These are phyloP conservation scores for Spathaspora sp. DNA, from an alignment of 1,139 yeast genomes.

Conservation along the genomic window DNA sequence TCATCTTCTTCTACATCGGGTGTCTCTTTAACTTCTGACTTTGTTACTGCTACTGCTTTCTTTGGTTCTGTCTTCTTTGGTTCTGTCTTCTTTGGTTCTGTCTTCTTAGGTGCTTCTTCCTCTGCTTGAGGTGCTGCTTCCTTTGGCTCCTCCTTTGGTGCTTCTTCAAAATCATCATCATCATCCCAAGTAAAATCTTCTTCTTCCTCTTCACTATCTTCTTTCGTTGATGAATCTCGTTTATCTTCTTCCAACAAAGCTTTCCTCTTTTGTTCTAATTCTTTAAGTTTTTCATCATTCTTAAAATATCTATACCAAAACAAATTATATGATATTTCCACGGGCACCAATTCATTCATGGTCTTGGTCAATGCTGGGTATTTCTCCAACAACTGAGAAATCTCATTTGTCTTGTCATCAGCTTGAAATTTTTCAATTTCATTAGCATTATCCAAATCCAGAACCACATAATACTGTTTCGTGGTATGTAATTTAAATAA, in stretches of 20 bases:
- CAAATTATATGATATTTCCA: conserved; percentile 51
- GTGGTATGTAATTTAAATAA: conserved; percentile 42
- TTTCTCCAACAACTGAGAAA: conserved; percentile 45
- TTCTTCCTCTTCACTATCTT: conserved; percentile 47
- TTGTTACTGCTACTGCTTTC: not conserved
- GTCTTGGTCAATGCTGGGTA: conserved; percentile 56
- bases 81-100: conserved; percentile 1
- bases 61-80: conserved; percentile 2
- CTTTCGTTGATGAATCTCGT: conserved; percentile 28
- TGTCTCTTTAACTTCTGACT: conserved; percentile 1
- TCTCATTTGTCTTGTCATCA: conserved; percentile 52
- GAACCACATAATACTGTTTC: conserved; percentile 18
- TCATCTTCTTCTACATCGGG: conserved; percentile 38
- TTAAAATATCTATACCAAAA: conserved; percentile 80
- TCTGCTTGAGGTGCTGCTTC: not conserved
- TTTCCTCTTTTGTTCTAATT: conserved; percentile 67
- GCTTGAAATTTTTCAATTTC: conserved; percentile 36
- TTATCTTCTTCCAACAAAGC: conserved; percentile 45
- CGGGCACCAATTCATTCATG: conserved; percentile 70
- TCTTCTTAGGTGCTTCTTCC: conserved; percentile 1
- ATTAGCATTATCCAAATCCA: conserved; percentile 17
- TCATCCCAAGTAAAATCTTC: conserved; percentile 54
- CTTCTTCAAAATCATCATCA: conserved; percentile 54
- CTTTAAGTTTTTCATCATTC: conserved; percentile 53
- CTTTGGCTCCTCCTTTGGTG: not conserved